Conservation (phyloP, 768 basidiomycete species). For the Psilocybe tampanensis region DNA sequence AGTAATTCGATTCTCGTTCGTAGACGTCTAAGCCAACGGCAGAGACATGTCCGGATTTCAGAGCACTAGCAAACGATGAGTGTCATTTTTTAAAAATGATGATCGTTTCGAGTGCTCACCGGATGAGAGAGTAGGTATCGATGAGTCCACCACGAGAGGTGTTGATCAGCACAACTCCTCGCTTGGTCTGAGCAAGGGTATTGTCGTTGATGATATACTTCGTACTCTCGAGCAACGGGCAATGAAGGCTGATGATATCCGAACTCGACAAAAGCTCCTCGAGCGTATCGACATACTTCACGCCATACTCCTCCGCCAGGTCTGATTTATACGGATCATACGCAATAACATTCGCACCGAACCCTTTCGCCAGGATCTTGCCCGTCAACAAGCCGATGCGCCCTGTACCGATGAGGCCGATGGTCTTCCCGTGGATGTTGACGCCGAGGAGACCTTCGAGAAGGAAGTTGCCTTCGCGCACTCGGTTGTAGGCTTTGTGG, state of each 20-base stretch:
- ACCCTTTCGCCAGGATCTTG: conserved; percentile 42
- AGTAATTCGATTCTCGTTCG: conserved; percentile 42
- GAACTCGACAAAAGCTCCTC: conserved; percentile 36
- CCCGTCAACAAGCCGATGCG: conserved; percentile 45
- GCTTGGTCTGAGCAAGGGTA: conserved; percentile 39
- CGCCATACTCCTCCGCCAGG: conserved; percentile 35
- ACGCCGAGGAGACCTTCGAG: conserved; percentile 45
- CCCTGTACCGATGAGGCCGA: conserved; percentile 47
- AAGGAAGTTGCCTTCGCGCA: conserved; percentile 48
- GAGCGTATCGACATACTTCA: conserved; percentile 38
- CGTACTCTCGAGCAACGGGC: conserved; percentile 38
- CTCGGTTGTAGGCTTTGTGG: conserved; percentile 47
- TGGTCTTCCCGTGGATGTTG: conserved; percentile 42
- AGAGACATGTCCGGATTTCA: conserved; percentile 40
- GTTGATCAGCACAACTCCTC: conserved; percentile 43
- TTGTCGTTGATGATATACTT: conserved; percentile 45
- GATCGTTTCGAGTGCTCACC: conserved; percentile 23
- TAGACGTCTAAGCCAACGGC: conserved; percentile 49
- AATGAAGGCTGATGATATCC: conserved; percentile 46
- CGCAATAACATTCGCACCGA: conserved; percentile 40
- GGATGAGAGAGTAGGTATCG: conserved; percentile 42
- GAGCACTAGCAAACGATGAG: conserved; percentile 22
- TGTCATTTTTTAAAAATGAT: background rate
- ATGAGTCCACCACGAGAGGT: conserved; percentile 46
- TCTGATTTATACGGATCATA: conserved; percentile 40